Base-by-base conservation (phyloP, 371 early-diverging fungal species). In the Mucor lusitanicus region DNA sequence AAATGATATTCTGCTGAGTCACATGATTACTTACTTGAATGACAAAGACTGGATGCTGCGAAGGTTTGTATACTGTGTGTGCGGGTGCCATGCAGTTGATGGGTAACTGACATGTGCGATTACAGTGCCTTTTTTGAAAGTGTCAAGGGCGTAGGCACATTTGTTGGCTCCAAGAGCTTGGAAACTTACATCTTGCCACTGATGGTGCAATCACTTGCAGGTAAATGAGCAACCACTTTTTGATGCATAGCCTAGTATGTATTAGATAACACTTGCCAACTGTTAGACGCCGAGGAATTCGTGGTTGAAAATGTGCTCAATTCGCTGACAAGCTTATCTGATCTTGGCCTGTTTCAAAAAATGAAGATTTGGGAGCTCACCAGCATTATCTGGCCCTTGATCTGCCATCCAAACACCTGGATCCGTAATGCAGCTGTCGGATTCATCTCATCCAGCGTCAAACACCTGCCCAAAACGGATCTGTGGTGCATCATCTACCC, bases 1-100 rank as follows among this genome's bases (percentile, higher is more conserved):
- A 40, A 94, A 90, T 67, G 95, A 96, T 80, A 85, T 94, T 17
- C 70, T 95, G 25, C 72, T 98, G 44, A 88, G 90, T 55, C 97
- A 97, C 79, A 92, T 95, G 87, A 96, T 97, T 64, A 97, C 97
- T 0, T 97, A 95, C 64, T 81, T 97, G 50, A 97, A 97, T 73
- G 97, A 95, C 57, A 84, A 88, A 28, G 97, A 97, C 65, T 95
- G 95, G 96, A 89, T 89, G 84, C 77, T 97, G 48, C 83, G 97
- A 80, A 88, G 91, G 92, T 91, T 78, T 9, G 23, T 21, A 50
- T 21, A 12, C 7, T 8, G 7, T 6, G 1, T 25, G 37, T 13
- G 11, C 9, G 35, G 2, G 35, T 35, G 37, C 13, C 25, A 25
- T 25, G 12, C 33, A 33, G 33, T 6, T 8, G 23, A 3, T 25